Evolutionary conservation across 1,284 basidiomycete genomes (phyloP).

Genomic region (Omphalotus olearius): DNA sequence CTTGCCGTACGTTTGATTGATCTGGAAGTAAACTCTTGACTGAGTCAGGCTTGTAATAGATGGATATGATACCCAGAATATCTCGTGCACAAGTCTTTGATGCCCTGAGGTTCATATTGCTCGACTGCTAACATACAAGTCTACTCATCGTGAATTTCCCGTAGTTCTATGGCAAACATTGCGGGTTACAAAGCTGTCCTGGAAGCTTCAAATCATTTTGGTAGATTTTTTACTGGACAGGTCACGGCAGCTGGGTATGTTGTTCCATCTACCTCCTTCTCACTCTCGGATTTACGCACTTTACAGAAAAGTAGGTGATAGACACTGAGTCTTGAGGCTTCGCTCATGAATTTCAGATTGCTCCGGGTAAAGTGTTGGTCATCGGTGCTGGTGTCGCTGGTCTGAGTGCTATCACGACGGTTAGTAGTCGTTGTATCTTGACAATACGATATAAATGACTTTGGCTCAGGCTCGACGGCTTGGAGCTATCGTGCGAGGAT

Average conservation of each 20-base stretch:
- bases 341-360: constrained; percentile 47
- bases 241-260: constrained; percentile 81
- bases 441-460: neutral
- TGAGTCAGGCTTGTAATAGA: constrained; percentile 31
- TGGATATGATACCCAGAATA: constrained; percentile 88
- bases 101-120: constrained; percentile 58
- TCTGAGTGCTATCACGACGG: constrained; percentile 80
- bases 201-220: constrained; percentile 84
- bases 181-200: constrained; percentile 85
- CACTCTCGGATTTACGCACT: neutral
- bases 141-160: neutral
- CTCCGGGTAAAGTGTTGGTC: constrained; percentile 80
- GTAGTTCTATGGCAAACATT: constrained; percentile 87
- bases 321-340: neutral
- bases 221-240: constrained; percentile 83
- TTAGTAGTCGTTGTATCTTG: constrained; percentile 25
- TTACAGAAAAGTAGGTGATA: constrained; percentile 17
- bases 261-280: neutral
- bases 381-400: constrained; percentile 87
- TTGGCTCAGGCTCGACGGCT: constrained; percentile 63
- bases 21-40: neutral
- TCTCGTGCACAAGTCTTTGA: constrained; percentile 85
- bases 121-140: neutral
- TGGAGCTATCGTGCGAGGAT: constrained; percentile 82
- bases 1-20: neutral